Base-by-base conservation (phyloP, 2,329 filamentous ascomycete genomes). In the Trichoderma atroviride region DNA sequence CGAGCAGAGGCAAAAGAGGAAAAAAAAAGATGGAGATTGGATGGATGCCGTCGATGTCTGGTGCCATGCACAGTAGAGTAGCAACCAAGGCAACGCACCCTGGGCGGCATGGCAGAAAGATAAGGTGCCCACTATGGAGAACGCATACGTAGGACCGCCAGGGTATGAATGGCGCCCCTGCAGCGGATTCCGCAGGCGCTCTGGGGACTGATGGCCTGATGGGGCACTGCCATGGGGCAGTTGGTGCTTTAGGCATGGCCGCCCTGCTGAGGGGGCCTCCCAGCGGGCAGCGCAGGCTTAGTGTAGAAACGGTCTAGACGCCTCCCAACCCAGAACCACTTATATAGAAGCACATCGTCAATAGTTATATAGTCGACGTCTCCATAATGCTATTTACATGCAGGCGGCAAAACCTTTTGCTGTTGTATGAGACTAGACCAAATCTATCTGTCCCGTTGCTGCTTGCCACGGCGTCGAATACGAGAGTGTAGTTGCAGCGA, bases 41-140 rank as follows among this genome's bases (percentile, higher is more conserved):
- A 27, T 35, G 33, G 33, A 35, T 35, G 37, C 37, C 16, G 19
- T 19, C 22, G 9, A 11, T 11, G 10, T 4, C n/a, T 19, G n/a
- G n/a, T n/a, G n/a, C n/a, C n/a, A n/a, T n/a, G 27, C 27, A 27
- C 27, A 27, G 27, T 27, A 27, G 2, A 19, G 4, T 14, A 55
- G 3, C 22, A 16, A 55, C 33, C 56, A 40, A 40, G 50, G 50
- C 50, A 53, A 53, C 50, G 24, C 50, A 53, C 47, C 24, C 50
- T 53, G 27, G 59, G 22, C 33, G 33, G 33, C 13, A 35, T 14
- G 33, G 33, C 57, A 35, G 40, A 50, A 64, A 64, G 61, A 64
- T 64, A 64, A 64, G 61, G 61, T 64, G 61, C 24, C 61, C 61
- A 64, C 61, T 55, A 61, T 61, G 58, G 58, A 61, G 58, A 16